Percentiles rank a stretch among this genome's conserved stretches.
phyloP scores from a whole-genome alignment of 1,284 basidiomycete species.

The Microbotryum intermedium region DNA sequence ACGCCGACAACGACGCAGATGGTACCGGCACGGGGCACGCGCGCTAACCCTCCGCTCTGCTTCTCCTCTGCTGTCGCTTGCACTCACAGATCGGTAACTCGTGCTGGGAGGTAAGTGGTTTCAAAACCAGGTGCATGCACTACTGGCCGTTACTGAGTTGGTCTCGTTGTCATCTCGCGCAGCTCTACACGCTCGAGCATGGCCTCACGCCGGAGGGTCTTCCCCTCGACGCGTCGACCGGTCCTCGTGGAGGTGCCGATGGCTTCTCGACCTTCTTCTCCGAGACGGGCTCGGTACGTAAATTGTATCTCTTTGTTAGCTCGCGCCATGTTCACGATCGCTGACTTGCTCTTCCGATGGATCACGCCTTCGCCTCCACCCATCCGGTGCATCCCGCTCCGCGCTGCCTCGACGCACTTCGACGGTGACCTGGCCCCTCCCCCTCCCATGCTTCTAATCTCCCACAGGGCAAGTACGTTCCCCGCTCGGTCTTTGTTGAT shows the following conservation, averaged over 20 bases:
- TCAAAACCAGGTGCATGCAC: no score
- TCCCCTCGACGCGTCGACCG: conserved; percentile 46
- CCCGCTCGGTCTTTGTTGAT: conserved; percentile 81
- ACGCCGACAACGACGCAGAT: neutral
- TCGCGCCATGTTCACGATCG: conserved; percentile 32
- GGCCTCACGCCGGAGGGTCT: conserved; percentile 94
- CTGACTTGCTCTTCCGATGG: neutral
- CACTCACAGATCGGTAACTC: conserved; percentile 14
- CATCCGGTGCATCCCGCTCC: neutral
- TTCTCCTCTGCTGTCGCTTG: conserved; percentile 1
- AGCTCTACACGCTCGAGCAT: conserved; percentile 94
- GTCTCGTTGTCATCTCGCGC: neutral
- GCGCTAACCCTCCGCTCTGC: neutral
- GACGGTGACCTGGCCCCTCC: neutral
- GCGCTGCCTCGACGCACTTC: neutral
- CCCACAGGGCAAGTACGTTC: conserved; percentile 77
- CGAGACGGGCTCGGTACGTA: conserved; percentile 58
- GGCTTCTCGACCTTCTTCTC: conserved; percentile 97
- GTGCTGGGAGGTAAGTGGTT: conserved; percentile 53
- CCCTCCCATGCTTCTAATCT: neutral
- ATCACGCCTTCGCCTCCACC: no score
- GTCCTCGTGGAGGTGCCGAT: conserved; percentile 38
- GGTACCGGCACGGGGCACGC: neutral
- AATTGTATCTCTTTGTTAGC: neutral
- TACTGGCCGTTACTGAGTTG: neutral